Conservation (phyloP, 1,284 basidiomycete genomes). For the Microstroma glucosiphilum region DNA sequence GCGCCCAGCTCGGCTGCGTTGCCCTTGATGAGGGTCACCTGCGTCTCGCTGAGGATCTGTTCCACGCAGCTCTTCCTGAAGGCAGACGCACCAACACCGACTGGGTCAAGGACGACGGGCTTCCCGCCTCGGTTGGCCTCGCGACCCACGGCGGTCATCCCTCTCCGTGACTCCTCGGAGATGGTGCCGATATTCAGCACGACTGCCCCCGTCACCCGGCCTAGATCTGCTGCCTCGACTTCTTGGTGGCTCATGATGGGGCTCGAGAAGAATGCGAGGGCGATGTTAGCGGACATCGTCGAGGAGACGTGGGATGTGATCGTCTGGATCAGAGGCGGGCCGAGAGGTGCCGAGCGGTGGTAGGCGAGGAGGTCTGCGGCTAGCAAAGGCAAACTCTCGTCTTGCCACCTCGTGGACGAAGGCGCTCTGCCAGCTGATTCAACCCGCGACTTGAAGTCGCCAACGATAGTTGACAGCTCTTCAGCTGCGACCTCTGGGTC, state of each 20-base stretch:
- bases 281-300: slow-evolving; percentile 84
- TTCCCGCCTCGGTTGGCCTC: slow-evolving; percentile 37
- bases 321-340: slow-evolving; percentile 53
- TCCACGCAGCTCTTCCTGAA: slow-evolving; percentile 61
- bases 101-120: slow-evolving; percentile 86
- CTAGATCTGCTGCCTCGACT: slow-evolving; percentile 75
- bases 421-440: not conserved
- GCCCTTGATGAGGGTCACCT: slow-evolving; percentile 87
- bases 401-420: not conserved
- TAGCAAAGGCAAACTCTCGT: not conserved
- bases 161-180: slow-evolving; percentile 57
- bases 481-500: slow-evolving; percentile 62
- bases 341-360: slow-evolving; percentile 20
- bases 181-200: slow-evolving; percentile 90
- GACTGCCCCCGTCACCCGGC: slow-evolving; percentile 63
- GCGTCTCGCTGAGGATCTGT: slow-evolving; percentile 74
- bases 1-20: slow-evolving; percentile 85
- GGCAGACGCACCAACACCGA: slow-evolving; percentile 78
- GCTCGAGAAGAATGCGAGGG: slow-evolving; percentile 77
- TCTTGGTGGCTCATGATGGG: slow-evolving; percentile 72
- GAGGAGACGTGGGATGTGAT: slow-evolving; percentile 87
- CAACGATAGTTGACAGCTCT: slow-evolving; percentile 48
- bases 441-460: slow-evolving; percentile 40
- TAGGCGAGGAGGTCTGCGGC: slow-evolving; percentile 8
- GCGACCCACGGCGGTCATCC: slow-evolving; percentile 74